A percentile compares a stretch with the other conserved stretches of the same genome.
Conservation (phyloP, 768 basidiomycete species). For the Rhizopogon vinicolor region DNA sequence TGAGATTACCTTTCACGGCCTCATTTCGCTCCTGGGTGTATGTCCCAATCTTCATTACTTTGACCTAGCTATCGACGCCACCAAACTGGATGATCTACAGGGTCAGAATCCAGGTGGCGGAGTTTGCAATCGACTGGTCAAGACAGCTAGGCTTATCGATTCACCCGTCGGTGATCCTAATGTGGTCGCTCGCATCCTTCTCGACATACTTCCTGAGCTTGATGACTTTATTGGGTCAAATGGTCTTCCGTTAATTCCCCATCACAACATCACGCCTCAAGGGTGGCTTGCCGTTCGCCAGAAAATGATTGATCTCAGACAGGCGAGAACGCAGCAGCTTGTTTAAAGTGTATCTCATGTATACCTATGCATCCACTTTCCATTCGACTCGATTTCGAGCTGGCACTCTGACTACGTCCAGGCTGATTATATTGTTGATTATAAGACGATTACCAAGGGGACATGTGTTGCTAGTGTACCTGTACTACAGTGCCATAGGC, state of each 20-base stretch:
- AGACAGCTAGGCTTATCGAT: not conserved
- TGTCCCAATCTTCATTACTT: slow-evolving; percentile 1
- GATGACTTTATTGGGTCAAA: no score
- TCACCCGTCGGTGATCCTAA: not conserved
- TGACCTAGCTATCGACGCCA: not conserved
- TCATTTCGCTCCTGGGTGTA: not conserved
- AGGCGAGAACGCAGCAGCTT: not conserved
- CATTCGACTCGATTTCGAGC: no score
- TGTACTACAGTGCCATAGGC: no score
- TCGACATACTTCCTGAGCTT: slow-evolving; percentile 2
- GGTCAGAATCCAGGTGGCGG: not conserved
- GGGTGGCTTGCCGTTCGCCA: not conserved
- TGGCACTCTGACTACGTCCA: not conserved
- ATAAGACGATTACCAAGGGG: not conserved
- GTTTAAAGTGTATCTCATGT: not conserved
- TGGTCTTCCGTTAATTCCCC: not conserved
- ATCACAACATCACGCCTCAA: not conserved
- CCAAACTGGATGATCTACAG: not conserved
- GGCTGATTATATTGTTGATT: not conserved
- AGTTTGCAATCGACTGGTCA: not conserved
- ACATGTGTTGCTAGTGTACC: not conserved
- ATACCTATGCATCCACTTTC: not conserved
- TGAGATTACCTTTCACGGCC: not conserved
- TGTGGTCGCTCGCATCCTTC: not conserved
- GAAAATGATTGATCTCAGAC: not conserved